Evolutionary conservation across 371 early-diverging fungal genomes (phyloP).

Genomic region (Mucor indicus): DNA sequence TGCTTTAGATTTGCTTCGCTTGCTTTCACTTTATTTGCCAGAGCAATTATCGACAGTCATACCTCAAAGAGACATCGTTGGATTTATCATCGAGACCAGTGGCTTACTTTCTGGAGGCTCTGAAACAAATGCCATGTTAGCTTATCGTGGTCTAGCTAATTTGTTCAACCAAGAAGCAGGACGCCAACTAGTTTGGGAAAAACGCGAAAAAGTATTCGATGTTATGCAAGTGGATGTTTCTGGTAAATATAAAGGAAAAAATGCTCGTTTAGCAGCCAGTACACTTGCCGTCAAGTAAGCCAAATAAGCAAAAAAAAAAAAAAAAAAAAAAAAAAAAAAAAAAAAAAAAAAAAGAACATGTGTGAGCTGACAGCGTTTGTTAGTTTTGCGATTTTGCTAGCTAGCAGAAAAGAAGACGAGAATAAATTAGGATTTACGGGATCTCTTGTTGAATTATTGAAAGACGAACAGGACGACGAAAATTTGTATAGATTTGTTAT

Average conservation of each 20-base stretch:
- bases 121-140: slow-evolving; percentile 72
- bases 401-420: slow-evolving; percentile 38
- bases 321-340: too few relatives aligned
- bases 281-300: slow-evolving; percentile 44
- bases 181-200: slow-evolving; percentile 36
- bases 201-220: slow-evolving; percentile 13
- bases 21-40: slow-evolving; percentile 57
- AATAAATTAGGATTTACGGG: slow-evolving; percentile 43
- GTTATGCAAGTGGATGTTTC: slow-evolving; percentile 28
- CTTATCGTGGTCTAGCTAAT: slow-evolving; percentile 62
- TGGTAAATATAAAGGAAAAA: slow-evolving; percentile 25
- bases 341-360: too few relatives aligned
- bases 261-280: slow-evolving; percentile 32
- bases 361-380: slow-evolving; percentile 13
- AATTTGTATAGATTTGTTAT: slow-evolving; percentile 53
- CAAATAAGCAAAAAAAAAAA: not conserved
- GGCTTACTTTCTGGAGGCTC: slow-evolving; percentile 9
- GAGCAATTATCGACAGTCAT: slow-evolving; percentile 14
- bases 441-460: slow-evolving; percentile 44
- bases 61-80: slow-evolving; percentile 16
- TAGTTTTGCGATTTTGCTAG: slow-evolving; percentile 35
- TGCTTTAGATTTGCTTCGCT: slow-evolving; percentile 81
- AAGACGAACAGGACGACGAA: slow-evolving; percentile 49
- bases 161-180: slow-evolving; percentile 50
- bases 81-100: slow-evolving; percentile 34